Percentiles rank a stretch among this genome's conserved stretches.
These are phyloP conservation scores for Rhododendron williamsianum DNA, from an alignment of 148 eudicot species.

Conservation along the genomic window DNA sequence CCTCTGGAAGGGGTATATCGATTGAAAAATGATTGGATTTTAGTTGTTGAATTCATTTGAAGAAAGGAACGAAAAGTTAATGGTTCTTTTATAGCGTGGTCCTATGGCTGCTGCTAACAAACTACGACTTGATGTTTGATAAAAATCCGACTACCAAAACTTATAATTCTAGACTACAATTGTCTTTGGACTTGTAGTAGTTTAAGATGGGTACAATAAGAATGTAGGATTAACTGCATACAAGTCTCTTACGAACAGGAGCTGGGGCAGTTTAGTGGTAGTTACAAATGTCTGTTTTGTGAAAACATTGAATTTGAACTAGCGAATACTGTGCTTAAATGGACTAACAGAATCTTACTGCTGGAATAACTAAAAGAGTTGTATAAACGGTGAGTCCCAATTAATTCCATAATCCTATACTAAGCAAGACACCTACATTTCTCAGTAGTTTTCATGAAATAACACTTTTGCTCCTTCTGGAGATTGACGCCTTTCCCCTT, in stretches of 20 bases:
- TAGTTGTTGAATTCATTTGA: background rate
- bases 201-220: background rate
- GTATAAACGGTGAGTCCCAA: background rate
- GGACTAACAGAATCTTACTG: background rate
- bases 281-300: background rate
- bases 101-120: background rate
- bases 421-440: background rate
- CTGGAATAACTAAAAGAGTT: background rate
- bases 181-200: background rate
- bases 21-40: background rate
- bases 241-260: background rate
- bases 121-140: background rate
- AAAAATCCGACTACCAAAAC: background rate
- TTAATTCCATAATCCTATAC: too few relatives aligned
- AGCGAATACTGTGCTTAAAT: background rate
- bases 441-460: background rate
- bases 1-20: background rate
- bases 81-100: background rate
- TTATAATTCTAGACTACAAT: background rate
- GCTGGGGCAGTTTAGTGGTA: background rate
- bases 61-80: background rate
- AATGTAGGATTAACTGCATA: background rate
- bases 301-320: background rate
- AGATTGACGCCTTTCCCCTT: background rate
- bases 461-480: background rate